Evolutionary conservation across 768 basidiomycete genomes (phyloP), one percentile per base, ranked within the genome.

Genomic region (Macrolepiota albuminosa): DNA sequence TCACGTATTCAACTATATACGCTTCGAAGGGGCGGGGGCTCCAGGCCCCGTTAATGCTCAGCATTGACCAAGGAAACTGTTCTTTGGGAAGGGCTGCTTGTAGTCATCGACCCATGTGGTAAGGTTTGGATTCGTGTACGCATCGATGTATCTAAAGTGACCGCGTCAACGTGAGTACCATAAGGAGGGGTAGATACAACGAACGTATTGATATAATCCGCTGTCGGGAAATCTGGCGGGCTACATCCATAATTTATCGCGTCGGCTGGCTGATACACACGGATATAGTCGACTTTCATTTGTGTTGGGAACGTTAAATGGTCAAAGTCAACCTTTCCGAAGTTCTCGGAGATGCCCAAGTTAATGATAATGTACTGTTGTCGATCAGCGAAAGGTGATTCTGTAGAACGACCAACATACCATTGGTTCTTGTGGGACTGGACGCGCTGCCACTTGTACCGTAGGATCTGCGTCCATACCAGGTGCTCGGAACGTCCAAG

Each of bases 401-500:
- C 11, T 33, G n/a, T n/a, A 50, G 2, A n/a, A 3, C 10, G 2
- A 43, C 6, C 43, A 18, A 60, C 82, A 50, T 63, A 91, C 89
- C 91, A 95, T 91, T 26, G 94, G 94, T 70, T 97, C 94, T 62
- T 85, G 82, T 0, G 94, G 79, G 13, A 96, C 74, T 2, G 88
- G 84, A 37, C 94, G 78, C 31, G 78, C 75, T 16, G 83, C 80
- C 39, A 95, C 87, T 59, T 89, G 67, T 1, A 81, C 83, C 37
- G 67, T 66, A 5, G 77, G 36, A 69, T 95, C 86, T 10, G 88
- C 75, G 0, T 75, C 89, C 70, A 95, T 70, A 1, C 87, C 91
- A 3, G 81, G 78, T 24, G 78, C 88, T 54, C 83, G 80, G 57
- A 95, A 68, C 4, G 89, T 92, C 94, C 94, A 95, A 9, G 87